Evolutionary conservation across 2,329 filamentous ascomycete species (phyloP).

Genomic region (Aspergillus costaricaensis): DNA sequence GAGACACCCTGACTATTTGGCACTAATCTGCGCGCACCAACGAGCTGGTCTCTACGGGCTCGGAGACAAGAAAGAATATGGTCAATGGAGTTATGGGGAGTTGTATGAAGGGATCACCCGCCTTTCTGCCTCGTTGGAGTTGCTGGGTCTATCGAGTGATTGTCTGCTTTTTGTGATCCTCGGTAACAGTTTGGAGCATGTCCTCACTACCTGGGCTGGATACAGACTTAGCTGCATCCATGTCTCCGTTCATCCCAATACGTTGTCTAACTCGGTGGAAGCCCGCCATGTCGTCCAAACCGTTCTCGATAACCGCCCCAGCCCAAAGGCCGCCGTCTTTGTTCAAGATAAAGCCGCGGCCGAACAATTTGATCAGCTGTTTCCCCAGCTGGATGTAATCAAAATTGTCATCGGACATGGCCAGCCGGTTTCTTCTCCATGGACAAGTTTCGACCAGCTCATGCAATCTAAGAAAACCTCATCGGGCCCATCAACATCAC

Average conservation of each 20-base stretch:
- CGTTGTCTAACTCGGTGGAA: not conserved
- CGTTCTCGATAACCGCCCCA: not conserved
- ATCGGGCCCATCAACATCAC: not conserved
- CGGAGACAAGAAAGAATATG: not conserved
- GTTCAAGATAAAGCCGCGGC: not conserved
- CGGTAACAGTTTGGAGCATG: not conserved
- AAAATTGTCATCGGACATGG: not conserved
- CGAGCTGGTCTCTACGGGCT: not conserved
- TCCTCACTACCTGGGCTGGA: not conserved
- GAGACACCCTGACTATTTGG: not conserved
- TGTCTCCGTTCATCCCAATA: not conserved
- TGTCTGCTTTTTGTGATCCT: not conserved
- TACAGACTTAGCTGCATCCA: not conserved
- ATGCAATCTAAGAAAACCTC: not conserved
- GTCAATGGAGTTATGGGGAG: not conserved
- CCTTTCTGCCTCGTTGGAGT: not conserved
- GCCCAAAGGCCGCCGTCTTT: not conserved
- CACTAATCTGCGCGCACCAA: not conserved
- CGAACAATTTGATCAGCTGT: not conserved
- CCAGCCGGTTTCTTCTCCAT: not conserved
- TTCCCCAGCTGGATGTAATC: not conserved
- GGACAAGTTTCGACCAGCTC: not conserved
- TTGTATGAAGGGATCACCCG: not conserved
- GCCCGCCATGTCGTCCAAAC: not conserved
- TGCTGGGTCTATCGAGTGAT: not conserved